Conservation (phyloP, 2,329 filamentous ascomycete genomes). For the Phyllosticta ampelicida region DNA sequence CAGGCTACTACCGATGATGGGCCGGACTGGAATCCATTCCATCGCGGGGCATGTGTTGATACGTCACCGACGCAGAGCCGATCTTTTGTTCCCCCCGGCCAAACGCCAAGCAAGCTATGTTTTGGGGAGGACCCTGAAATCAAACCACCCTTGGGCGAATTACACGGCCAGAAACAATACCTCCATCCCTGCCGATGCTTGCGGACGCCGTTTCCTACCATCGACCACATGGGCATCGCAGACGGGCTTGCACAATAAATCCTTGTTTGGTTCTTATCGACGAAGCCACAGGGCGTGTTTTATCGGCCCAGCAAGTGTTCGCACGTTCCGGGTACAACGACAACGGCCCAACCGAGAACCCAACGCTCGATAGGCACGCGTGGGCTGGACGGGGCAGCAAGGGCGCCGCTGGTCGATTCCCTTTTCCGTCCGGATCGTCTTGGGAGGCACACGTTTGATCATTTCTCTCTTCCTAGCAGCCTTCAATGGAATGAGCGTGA, state of each 20-base stretch:
- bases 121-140: neutral
- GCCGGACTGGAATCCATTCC: neutral
- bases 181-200: neutral
- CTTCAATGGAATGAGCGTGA: neutral
- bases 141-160: neutral
- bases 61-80: neutral
- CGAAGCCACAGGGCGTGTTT: neutral
- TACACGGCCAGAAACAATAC: neutral
- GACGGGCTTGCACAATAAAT: neutral
- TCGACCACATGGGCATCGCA: neutral
- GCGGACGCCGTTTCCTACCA: neutral
- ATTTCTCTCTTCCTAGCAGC: neutral
- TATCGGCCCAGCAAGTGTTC: too few relatives aligned
- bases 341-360: neutral
- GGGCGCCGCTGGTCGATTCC: neutral
- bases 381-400: neutral
- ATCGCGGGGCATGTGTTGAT: neutral
- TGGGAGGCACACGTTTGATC: neutral
- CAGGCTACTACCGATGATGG: slow-evolving; percentile 26
- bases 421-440: neutral
- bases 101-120: neutral
- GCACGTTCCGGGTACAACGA: neutral
- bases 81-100: neutral
- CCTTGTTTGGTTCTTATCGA: neutral
- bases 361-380: neutral